Conservation (phyloP, 768 basidiomycete genomes). For the Crepidotus variabilis region DNA sequence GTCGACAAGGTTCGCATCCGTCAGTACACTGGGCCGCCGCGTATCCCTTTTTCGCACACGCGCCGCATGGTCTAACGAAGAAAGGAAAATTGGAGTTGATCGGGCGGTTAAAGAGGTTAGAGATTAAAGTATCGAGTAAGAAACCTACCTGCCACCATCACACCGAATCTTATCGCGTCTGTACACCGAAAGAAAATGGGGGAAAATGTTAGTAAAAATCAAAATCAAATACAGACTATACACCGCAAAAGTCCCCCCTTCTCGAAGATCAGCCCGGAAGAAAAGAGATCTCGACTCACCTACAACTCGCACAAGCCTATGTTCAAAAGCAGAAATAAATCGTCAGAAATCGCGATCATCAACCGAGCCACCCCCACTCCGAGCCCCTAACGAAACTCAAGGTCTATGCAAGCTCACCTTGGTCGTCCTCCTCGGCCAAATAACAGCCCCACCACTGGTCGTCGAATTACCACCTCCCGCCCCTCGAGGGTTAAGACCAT, state of each 20-base stretch:
- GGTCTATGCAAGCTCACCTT: constrained; percentile 34
- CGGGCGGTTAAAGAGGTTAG: constrained; percentile 2
- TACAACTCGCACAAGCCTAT: constrained; percentile 60
- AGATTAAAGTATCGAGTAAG: not conserved
- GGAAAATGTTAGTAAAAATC: constrained; percentile 6
- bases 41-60: constrained; percentile 54
- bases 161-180: constrained; percentile 65
- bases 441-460: constrained; percentile 15
- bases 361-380: not conserved
- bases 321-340: not conserved
- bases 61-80: constrained; percentile 49
- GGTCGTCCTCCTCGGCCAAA: constrained; percentile 48
- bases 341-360: not conserved
- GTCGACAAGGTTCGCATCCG: constrained; percentile 59
- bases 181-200: not conserved
- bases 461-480: constrained; percentile 17
- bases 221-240: not conserved
- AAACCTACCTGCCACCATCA: constrained; percentile 45
- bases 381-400: not conserved
- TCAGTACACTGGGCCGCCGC: constrained; percentile 51
- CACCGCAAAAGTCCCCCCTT: not conserved
- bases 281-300: constrained; percentile 26
- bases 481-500: constrained; percentile 8
- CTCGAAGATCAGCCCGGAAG: constrained; percentile 3
- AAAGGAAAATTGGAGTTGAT: not conserved